phyloP scores from a whole-genome alignment of 257 asterid species.

The Misopates orontium region DNA sequence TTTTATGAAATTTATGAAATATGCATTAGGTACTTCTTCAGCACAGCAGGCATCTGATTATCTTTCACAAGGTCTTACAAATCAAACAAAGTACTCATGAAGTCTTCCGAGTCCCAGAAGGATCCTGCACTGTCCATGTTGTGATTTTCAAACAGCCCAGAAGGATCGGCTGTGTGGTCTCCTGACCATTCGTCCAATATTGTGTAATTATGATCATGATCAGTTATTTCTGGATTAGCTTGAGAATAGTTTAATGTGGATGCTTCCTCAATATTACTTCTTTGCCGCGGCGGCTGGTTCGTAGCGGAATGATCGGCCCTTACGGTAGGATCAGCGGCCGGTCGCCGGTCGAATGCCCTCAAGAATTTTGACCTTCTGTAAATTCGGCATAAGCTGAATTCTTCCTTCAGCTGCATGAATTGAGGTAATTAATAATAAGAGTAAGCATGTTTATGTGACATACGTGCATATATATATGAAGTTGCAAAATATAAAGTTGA shows the following conservation, averaged over 20 bases:
- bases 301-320: slow-evolving; percentile 1
- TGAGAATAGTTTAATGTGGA: not conserved
- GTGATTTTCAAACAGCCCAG: slow-evolving; percentile 12
- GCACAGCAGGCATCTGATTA: too few relatives aligned
- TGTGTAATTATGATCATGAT: not conserved
- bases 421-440: not conserved
- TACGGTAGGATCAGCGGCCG: slow-evolving; percentile 19
- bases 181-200: slow-evolving; percentile 8
- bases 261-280: not conserved
- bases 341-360: slow-evolving; percentile 59
- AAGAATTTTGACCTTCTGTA: slow-evolving; percentile 46
- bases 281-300: not conserved
- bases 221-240: not conserved
- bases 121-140: slow-evolving; percentile 10
- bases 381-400: slow-evolving; percentile 54
- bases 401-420: slow-evolving; percentile 40
- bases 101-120: slow-evolving; percentile 29
- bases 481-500: too few relatives aligned
- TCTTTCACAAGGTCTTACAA: too few relatives aligned
- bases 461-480: not conserved
- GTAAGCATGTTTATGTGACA: not conserved
- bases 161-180: slow-evolving; percentile 3
- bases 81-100: slow-evolving; percentile 23
- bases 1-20: too few relatives aligned
- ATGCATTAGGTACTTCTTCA: too few relatives aligned